phyloP scores from a whole-genome alignment of 202 grass and related monocot species.

The Bolboschoenoplectus hybrid region DNA sequence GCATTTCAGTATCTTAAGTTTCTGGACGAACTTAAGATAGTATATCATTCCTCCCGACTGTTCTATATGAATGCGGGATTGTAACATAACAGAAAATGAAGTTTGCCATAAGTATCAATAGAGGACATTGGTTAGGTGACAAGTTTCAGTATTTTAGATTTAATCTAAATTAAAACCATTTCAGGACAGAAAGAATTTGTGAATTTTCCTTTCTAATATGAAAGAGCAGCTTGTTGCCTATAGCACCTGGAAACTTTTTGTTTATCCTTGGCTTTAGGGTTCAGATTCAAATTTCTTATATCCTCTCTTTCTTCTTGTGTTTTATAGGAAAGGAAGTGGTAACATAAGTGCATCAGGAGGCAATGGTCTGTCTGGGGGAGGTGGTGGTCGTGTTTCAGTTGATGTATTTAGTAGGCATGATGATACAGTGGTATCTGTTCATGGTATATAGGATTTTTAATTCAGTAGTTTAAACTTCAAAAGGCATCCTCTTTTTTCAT shows the following conservation, averaged over 20 bases:
- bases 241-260: neutral
- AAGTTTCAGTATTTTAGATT: neutral
- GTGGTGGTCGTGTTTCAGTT: conserved; percentile 91
- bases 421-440: conserved; percentile 70
- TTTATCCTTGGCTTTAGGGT: conserved; percentile 10
- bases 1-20: neutral
- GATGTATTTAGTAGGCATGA: conserved; percentile 95
- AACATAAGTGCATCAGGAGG: conserved; percentile 96
- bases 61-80: neutral
- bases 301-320: conserved; percentile 47
- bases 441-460: conserved; percentile 63
- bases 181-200: neutral
- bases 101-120: neutral
- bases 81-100: neutral
- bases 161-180: conserved; percentile 9
- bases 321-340: conserved; percentile 80
- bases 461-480: neutral
- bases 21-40: neutral
- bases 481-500: neutral
- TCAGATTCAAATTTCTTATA: conserved; percentile 32
- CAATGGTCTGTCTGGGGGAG: conserved; percentile 90
- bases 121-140: neutral
- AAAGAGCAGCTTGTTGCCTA: conserved; percentile 8
- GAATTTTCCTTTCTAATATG: neutral
- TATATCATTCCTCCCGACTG: neutral